Conservation (phyloP, 257 asterid genomes). For the Nicotiana attenuata region DNA sequence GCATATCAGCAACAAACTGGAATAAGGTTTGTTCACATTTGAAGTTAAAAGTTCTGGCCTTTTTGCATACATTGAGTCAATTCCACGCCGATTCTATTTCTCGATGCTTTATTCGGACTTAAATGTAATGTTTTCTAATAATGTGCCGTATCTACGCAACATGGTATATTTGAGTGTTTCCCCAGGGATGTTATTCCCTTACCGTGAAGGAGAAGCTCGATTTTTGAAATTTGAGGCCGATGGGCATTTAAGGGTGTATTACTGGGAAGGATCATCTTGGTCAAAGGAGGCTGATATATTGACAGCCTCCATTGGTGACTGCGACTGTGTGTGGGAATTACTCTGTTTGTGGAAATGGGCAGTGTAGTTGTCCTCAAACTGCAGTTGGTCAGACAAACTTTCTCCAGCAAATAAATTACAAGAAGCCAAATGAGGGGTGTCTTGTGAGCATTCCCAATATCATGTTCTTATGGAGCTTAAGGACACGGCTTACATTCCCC, state of each 20-base stretch:
- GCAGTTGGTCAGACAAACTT: neutral
- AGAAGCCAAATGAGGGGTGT: conserved; percentile 16
- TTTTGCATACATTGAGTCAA: neutral
- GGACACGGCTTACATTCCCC: conserved; percentile 5
- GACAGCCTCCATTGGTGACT: neutral
- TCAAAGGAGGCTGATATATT: neutral
- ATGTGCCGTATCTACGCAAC: no score
- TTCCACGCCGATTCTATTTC: no score
- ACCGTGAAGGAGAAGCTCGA: neutral
- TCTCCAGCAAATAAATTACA: neutral
- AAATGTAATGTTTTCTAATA: no score
- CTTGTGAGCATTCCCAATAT: conserved; percentile 5
- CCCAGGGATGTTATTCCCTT: no score
- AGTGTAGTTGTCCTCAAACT: conserved; percentile 14
- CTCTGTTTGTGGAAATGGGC: conserved; percentile 10
- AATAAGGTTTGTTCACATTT: neutral
- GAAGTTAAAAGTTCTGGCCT: neutral
- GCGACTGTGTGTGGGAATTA: conserved; percentile 17
- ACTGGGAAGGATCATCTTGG: neutral
- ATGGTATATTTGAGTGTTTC: no score
- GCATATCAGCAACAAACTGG: neutral
- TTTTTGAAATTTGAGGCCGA: neutral
- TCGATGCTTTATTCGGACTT: no score
- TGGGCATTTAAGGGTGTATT: conserved; percentile 11
- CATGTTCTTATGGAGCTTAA: conserved; percentile 12